phyloP scores from a whole-genome alignment of 1,284 basidiomycete genomes.

The Microbotryum lychnidis-dioicae region DNA sequence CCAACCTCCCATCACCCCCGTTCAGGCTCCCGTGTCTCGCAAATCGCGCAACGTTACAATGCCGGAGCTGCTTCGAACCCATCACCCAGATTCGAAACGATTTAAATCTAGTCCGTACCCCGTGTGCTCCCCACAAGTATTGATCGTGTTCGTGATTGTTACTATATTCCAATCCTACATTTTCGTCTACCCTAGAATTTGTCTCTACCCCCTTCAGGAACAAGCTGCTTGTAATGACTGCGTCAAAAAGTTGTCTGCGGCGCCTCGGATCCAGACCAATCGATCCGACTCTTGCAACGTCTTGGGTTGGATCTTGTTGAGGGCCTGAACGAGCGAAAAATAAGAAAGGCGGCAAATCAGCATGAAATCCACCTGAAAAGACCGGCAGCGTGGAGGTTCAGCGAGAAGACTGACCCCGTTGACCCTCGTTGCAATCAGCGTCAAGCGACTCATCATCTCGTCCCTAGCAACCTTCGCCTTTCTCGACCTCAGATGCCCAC shows the following conservation, averaged over 20 bases:
- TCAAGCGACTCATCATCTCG: slow-evolving; percentile 23
- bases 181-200: background rate
- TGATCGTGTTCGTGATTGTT: background rate
- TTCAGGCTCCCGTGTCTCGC: background rate
- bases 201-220: background rate
- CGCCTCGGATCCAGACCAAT: slow-evolving; percentile 24
- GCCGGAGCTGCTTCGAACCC: background rate
- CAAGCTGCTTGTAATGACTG: slow-evolving; percentile 1
- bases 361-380: background rate
- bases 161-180: background rate
- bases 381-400: background rate
- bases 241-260: slow-evolving; percentile 13
- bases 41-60: slow-evolving; percentile 1
- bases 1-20: background rate
- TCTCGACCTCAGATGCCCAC: background rate
- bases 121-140: background rate
- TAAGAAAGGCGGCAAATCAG: background rate
- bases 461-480: slow-evolving; percentile 13
- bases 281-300: slow-evolving; percentile 20
- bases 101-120: background rate
- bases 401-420: background rate
- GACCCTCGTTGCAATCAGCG: slow-evolving; percentile 5
- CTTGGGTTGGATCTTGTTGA: slow-evolving; percentile 16
- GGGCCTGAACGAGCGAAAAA: background rate
- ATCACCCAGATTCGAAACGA: background rate